phyloP scores from a whole-genome alignment of 2,329 filamentous ascomycete genomes.

The Trichophyton verrucosum region DNA sequence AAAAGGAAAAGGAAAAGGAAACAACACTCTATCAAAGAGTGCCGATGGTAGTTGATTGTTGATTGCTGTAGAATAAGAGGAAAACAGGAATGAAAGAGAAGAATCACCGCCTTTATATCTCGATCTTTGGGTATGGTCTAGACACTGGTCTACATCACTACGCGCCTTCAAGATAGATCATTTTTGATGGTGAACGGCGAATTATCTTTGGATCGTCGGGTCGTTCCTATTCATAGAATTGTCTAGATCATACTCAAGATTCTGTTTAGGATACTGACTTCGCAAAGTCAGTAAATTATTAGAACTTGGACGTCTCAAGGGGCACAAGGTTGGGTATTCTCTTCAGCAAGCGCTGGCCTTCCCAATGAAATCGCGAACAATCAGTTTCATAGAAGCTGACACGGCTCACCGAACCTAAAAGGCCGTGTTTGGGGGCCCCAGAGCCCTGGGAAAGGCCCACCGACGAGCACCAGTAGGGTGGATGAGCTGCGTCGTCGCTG shows the following conservation, averaged over 20 bases:
- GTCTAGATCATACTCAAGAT: neutral
- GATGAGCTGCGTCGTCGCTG: neutral
- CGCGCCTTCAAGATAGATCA: neutral
- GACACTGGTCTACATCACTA: neutral
- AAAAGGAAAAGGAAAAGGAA: neutral
- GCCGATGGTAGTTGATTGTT: neutral
- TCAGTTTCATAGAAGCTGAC: neutral
- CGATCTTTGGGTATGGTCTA: neutral
- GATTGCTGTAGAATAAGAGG: slow-evolving; percentile 1
- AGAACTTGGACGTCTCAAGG: neutral
- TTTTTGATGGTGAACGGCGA: neutral
- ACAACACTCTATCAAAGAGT: slow-evolving; percentile 5
- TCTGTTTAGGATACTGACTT: neutral
- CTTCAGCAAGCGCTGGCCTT: neutral
- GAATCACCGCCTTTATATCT: neutral
- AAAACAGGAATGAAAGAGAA: slow-evolving; percentile 1
- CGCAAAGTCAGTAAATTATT: neutral
- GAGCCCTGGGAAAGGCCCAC: neutral
- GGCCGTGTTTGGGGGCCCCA: neutral
- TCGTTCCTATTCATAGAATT: neutral
- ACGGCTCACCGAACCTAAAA: neutral
- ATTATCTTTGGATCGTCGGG: neutral
- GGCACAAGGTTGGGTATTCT: neutral
- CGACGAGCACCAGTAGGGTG: neutral
- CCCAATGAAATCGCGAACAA: neutral